These are phyloP conservation scores for Orychophragmus violaceus DNA, from an alignment of 345 rosid species.

Conservation along the genomic window DNA sequence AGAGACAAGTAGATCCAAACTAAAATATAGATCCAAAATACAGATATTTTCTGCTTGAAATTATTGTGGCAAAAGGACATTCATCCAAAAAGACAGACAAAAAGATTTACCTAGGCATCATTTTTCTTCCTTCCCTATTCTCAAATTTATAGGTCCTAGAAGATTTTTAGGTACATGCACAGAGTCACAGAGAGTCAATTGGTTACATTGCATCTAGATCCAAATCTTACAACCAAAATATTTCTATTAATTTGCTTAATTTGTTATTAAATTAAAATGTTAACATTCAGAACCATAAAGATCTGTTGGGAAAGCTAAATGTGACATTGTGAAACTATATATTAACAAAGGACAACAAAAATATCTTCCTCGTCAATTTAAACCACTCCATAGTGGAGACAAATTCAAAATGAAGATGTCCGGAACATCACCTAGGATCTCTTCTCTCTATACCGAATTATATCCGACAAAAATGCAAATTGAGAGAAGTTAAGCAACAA, in stretches of 20 bases:
- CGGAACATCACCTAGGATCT: slow-evolving; percentile 12
- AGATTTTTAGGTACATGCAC: slow-evolving; percentile 5
- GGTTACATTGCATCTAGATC: slow-evolving; percentile 21
- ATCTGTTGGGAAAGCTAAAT: neutral
- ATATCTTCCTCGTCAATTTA: slow-evolving; percentile 9
- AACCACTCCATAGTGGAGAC: slow-evolving; percentile 24
- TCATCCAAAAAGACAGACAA: slow-evolving; percentile 25
- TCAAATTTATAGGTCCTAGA: slow-evolving; percentile 13
- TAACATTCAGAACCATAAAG: neutral
- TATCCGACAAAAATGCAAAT: slow-evolving; percentile 2
- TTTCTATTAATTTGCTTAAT: neutral
- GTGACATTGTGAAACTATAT: neutral
- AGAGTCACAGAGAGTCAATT: neutral
- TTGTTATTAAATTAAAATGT: neutral
- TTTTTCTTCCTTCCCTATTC: slow-evolving; percentile 13
- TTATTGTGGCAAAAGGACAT: slow-evolving; percentile 13
- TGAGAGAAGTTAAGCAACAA: slow-evolving; percentile 17
- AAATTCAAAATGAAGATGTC: slow-evolving; percentile 16
- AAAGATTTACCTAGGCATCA: slow-evolving; percentile 27
- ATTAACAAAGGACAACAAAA: slow-evolving; percentile 11
- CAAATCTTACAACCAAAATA: neutral
- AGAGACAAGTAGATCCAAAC: slow-evolving; percentile 8
- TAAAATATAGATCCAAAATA: neutral
- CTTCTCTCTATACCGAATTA: slow-evolving; percentile 12
- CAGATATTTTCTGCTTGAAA: slow-evolving; percentile 13